Percentiles rank a stretch among this genome's conserved stretches.
These are phyloP conservation scores for Streptanthus diversifolius DNA, from an alignment of 345 rosid species.

Conservation along the genomic window DNA sequence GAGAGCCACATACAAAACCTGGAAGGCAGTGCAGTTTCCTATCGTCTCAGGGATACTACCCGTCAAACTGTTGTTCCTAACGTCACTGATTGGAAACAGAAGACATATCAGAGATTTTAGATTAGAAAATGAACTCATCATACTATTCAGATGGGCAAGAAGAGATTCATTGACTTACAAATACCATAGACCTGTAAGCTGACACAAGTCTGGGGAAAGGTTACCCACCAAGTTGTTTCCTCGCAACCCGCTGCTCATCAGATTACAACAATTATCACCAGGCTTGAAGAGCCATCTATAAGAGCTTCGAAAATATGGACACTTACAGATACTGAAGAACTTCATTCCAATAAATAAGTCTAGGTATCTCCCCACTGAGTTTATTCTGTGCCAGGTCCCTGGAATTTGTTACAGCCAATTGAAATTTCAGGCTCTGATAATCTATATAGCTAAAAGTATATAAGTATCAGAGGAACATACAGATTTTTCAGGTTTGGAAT, in stretches of 20 bases:
- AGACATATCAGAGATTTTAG: neutral
- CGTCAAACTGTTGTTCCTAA: constrained; percentile 87
- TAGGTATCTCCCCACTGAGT: constrained; percentile 92
- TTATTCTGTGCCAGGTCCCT: constrained; percentile 92
- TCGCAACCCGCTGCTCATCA: constrained; percentile 63
- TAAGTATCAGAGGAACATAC: constrained; percentile 46
- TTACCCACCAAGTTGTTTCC: constrained; percentile 92
- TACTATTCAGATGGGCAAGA: neutral
- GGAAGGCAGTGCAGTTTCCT: constrained; percentile 99
- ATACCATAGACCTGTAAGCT: constrained; percentile 91
- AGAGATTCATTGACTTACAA: constrained; percentile 62
- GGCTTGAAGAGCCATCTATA: neutral
- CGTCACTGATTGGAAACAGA: constrained; percentile 54
- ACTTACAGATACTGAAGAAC: constrained; percentile 97
- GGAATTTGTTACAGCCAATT: constrained; percentile 11
- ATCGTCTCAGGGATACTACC: constrained; percentile 83
- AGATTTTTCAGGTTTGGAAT: constrained; percentile 82
- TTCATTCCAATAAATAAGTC: constrained; percentile 98
- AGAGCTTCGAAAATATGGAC: neutral
- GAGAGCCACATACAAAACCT: constrained; percentile 80
- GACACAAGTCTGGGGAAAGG: constrained; percentile 88
- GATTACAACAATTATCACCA: neutral
- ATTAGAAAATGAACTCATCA: neutral
- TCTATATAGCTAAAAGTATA: neutral
- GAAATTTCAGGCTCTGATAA: neutral